Evolutionary conservation across 495 filamentous ascomycete genomes (phyloP), one percentile per base, ranked within the genome.

Genomic region (Cladorrhinum samala): DNA sequence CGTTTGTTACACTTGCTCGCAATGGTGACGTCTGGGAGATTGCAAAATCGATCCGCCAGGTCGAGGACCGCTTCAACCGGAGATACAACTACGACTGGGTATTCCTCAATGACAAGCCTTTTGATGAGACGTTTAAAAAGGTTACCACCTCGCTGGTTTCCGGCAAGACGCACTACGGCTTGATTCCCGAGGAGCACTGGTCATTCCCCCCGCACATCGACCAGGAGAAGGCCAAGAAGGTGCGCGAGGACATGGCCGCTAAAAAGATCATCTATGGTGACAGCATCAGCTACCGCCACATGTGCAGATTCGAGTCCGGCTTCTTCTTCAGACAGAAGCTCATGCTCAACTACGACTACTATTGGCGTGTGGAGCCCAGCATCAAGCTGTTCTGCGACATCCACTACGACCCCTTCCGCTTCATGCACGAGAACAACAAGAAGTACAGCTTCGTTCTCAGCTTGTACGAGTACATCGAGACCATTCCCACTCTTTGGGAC

Each of bases 51-150:
- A 98, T 98, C 63, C 89, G 93, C 19, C 85, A 92, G 57, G 83
- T 98, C 30, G 93, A 98, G 72, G 93, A 98, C 66, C 86, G 93
- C 57, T 97, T 98, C 83, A 98, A 98, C 71, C 81, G 83, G 58
- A 85, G 90, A 46, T 97, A 86, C 70, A 85, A 96, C 74, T 98
- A 98, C 69, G 93, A 97, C 65, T 98, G 93, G 93, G 94, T 98
- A 23, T 98, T 98, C 75, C 70, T 98, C 57, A 98, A 98, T 68
- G 93, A 98, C 66, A 80, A 89, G 65, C 86, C 89, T 1, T 98
- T 98, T 61, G 87, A 95, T 60, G 85, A 88, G 1, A 80, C 82
- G 9, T 98, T 98, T 75, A 97, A 89, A 71, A 91, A 87, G 63
- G 79, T 98, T 51, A 98, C 93, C 14, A 83, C 82, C 9, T 81